phyloP scores from a whole-genome alignment of 768 basidiomycete species.

The Termitomyces sp. region DNA sequence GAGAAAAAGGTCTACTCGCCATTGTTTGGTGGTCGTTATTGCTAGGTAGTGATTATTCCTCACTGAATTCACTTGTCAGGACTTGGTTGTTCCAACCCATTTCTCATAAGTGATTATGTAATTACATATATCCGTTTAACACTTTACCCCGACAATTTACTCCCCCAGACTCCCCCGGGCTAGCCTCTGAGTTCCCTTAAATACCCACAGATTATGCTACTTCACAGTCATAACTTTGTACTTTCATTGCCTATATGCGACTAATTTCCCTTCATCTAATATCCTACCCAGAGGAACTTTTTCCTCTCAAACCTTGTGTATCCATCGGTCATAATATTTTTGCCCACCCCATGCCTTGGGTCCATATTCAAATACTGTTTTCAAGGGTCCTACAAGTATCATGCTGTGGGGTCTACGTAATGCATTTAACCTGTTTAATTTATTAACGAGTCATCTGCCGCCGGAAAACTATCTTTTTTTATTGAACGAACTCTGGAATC shows the following conservation, averaged over 20 bases:
- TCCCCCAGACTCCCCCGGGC: no score
- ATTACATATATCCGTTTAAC: neutral
- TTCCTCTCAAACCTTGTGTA: neutral
- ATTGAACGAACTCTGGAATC: slow-evolving; percentile 26
- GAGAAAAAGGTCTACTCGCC: neutral
- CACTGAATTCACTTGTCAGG: no score
- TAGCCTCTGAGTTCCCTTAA: no score
- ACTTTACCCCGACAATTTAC: no score
- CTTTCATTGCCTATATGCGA: neutral
- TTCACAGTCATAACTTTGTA: neutral
- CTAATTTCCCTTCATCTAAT: neutral
- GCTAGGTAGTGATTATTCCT: neutral
- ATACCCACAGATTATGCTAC: neutral
- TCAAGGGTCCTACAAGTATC: neutral
- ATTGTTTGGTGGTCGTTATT: neutral
- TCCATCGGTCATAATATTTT: neutral
- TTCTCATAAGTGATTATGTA: neutral
- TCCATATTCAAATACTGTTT: neutral
- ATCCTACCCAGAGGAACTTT: neutral
- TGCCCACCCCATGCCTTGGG: neutral
- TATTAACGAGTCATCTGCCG: slow-evolving; percentile 1
- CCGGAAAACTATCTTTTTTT: slow-evolving; percentile 8
- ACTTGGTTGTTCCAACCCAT: no score
- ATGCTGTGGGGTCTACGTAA: neutral
- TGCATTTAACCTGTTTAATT: neutral